A percentile compares a stretch with the other conserved stretches of the same genome.
These are phyloP conservation scores for Coffea eugenioides DNA, from an alignment of 257 asterid genomes.

Conservation along the genomic window DNA sequence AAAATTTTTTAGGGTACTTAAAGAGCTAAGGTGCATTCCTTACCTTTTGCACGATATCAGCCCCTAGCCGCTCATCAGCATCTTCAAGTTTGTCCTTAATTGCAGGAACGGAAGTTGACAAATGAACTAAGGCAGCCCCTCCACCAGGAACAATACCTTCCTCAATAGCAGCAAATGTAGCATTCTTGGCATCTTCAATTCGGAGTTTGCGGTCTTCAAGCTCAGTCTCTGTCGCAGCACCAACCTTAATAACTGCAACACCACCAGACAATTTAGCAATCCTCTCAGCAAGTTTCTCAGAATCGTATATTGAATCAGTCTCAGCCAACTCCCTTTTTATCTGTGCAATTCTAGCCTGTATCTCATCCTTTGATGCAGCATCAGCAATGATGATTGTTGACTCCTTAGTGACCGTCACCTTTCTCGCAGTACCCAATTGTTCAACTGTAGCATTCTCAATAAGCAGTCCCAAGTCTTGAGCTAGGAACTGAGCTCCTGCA, in stretches of 20 bases:
- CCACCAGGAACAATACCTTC: slow-evolving; percentile 99
- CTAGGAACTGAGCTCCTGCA: slow-evolving; percentile 95
- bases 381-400: slow-evolving; percentile 93
- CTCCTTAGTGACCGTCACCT: slow-evolving; percentile 70
- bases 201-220: slow-evolving; percentile 95
- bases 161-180: slow-evolving; percentile 98
- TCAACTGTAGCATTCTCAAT: slow-evolving; percentile 80
- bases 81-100: slow-evolving; percentile 83
- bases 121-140: slow-evolving; percentile 94
- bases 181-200: slow-evolving; percentile 96
- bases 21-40: neutral
- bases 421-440: slow-evolving; percentile 85
- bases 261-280: slow-evolving; percentile 97
- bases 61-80: slow-evolving; percentile 83
- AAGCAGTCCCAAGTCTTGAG: slow-evolving; percentile 75
- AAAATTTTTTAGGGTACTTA: too few species aligned
- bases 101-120: slow-evolving; percentile 66
- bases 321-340: slow-evolving; percentile 72
- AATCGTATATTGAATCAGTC: slow-evolving; percentile 82
- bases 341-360: slow-evolving; percentile 85
- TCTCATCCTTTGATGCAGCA: slow-evolving; percentile 95
- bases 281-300: slow-evolving; percentile 91
- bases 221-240: slow-evolving; percentile 96
- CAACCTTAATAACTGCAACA: slow-evolving; percentile 92
- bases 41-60: slow-evolving; percentile 95